Conservation (phyloP, 306 rosid species). For the Cucurbita maxima region DNA sequence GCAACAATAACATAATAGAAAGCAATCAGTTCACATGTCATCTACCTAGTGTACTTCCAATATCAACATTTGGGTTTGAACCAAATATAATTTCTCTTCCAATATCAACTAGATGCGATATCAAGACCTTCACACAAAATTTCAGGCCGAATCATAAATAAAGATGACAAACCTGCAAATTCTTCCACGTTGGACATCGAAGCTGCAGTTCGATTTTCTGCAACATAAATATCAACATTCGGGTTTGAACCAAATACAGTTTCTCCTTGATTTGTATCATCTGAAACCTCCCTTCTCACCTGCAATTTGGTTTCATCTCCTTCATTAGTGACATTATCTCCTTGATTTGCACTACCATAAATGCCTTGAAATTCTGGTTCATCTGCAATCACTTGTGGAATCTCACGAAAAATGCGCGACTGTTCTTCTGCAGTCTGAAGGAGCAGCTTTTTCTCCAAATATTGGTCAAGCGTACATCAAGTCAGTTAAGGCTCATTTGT, state of each 20-base stretch:
- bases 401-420: slow-evolving; percentile 38
- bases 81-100: slow-evolving; percentile 14
- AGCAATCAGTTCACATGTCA: background rate
- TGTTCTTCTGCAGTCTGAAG: slow-evolving; percentile 56
- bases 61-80: slow-evolving; percentile 30
- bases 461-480: slow-evolving; percentile 42
- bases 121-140: too few relatives aligned
- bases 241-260: slow-evolving; percentile 23
- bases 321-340: slow-evolving; percentile 12
- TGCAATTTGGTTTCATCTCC: background rate
- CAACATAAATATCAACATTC: slow-evolving; percentile 22
- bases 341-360: slow-evolving; percentile 17
- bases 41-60: background rate
- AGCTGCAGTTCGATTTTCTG: slow-evolving; percentile 16
- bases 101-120: too few relatives aligned
- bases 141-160: too few relatives aligned
- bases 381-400: slow-evolving; percentile 55
- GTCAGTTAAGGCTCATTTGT: slow-evolving; percentile 36
- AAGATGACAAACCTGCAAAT: slow-evolving; percentile 32
- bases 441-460: slow-evolving; percentile 49
- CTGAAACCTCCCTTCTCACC: slow-evolving; percentile 13
- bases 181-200: background rate
- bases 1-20: slow-evolving; percentile 12
- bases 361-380: slow-evolving; percentile 30
- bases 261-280: slow-evolving; percentile 16